These are phyloP conservation scores for Solanum hybrid DNA, from an alignment of 305 asterid species.

Conservation along the genomic window DNA sequence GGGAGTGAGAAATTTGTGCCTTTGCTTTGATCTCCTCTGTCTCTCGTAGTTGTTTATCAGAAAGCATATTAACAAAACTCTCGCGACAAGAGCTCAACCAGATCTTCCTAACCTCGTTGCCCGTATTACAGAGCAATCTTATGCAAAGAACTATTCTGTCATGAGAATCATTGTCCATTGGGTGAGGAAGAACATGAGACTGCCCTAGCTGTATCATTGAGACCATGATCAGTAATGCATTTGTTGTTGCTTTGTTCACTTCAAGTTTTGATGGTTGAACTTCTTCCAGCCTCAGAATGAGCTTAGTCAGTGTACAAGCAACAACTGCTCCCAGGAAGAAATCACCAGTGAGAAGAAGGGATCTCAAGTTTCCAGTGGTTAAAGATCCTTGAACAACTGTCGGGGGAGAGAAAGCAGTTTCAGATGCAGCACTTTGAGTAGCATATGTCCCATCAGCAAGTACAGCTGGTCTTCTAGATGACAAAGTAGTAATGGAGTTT, in stretches of 20 bases:
- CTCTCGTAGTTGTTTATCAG: constrained; percentile 82
- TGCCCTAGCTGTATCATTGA: constrained; percentile 83
- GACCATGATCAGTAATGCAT: constrained; percentile 57
- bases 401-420: constrained; percentile 56
- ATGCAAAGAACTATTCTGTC: constrained; percentile 76
- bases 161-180: constrained; percentile 80
- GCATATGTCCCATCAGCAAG: constrained; percentile 99
- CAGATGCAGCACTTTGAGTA: constrained; percentile 82
- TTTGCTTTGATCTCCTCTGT: constrained; percentile 81
- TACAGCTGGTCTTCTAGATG: constrained; percentile 86
- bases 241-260: constrained; percentile 61
- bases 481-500: constrained; percentile 63
- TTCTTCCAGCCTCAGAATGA: constrained; percentile 70
- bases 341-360: constrained; percentile 91
- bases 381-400: constrained; percentile 64
- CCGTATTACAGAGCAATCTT: constrained; percentile 56
- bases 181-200: constrained; percentile 78
- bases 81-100: constrained; percentile 87
- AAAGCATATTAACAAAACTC: constrained; percentile 83
- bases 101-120: constrained; percentile 55
- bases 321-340: constrained; percentile 88
- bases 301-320: constrained; percentile 74
- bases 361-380: constrained; percentile 64
- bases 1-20: constrained; percentile 65
- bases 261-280: constrained; percentile 70